Percentiles rank a stretch among this genome's conserved stretches.
Evolutionary conservation across 2,329 filamentous ascomycete genomes (phyloP).

Genomic region (Penicillium sp.): DNA sequence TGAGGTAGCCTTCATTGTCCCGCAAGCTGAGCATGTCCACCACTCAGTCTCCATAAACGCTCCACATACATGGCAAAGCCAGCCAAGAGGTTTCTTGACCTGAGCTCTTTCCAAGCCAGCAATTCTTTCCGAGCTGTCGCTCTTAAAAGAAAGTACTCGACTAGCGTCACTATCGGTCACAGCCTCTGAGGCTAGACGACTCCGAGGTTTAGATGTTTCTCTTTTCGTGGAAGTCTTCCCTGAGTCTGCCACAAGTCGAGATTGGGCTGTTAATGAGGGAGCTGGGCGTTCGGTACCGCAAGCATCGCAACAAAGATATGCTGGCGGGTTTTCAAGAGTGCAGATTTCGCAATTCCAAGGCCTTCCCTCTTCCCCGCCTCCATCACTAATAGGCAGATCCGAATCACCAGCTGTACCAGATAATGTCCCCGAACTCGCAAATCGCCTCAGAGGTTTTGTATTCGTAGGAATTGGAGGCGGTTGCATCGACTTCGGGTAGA

Average conservation of each 20-base stretch:
- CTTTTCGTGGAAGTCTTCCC: background rate
- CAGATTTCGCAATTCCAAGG: slow-evolving; percentile 60
- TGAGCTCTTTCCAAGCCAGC: slow-evolving; percentile 37
- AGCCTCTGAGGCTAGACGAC: slow-evolving; percentile 8
- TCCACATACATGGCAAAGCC: slow-evolving; percentile 57
- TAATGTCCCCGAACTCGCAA: slow-evolving; percentile 7
- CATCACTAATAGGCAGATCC: slow-evolving; percentile 17
- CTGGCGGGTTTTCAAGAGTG: slow-evolving; percentile 59
- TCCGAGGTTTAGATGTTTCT: background rate
- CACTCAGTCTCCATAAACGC: slow-evolving; percentile 62
- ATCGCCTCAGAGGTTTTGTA: slow-evolving; percentile 17
- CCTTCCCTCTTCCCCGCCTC: slow-evolving; percentile 30
- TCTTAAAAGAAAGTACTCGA: slow-evolving; percentile 23
- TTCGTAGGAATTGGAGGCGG: slow-evolving; percentile 30
- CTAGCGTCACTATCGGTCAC: slow-evolving; percentile 2
- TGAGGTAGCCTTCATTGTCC: slow-evolving; percentile 55
- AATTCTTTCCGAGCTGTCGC: slow-evolving; percentile 33
- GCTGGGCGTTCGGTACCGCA: slow-evolving; percentile 55
- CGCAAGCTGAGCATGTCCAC: slow-evolving; percentile 62
- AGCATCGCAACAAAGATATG: slow-evolving; percentile 58
- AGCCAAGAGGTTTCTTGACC: slow-evolving; percentile 51
- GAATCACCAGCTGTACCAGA: background rate
- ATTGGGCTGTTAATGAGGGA: slow-evolving; percentile 29
- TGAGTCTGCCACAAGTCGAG: background rate
- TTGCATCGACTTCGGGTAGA: slow-evolving; percentile 21